Evolutionary conservation across 2,329 filamentous ascomycete species (phyloP), one percentile per base, ranked within the genome.

Genomic region (Diaporthe vaccinii): DNA sequence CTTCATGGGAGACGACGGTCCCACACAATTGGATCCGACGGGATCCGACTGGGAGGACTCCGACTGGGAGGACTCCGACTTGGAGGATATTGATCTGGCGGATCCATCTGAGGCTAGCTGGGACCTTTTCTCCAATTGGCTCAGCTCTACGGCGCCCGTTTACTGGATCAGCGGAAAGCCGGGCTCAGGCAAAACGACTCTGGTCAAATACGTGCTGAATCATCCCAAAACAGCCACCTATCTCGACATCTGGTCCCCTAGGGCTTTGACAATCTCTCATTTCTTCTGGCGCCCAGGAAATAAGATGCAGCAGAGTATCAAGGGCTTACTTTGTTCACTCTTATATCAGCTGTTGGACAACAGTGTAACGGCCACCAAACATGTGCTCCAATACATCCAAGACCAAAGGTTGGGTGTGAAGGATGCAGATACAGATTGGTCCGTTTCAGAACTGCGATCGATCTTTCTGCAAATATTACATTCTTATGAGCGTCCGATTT

Each of bases 101-200:
- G 53, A 49, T 10, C 36, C 22, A 44, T 62, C 41, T 15, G 12
- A 51, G 3, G 20, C n/a, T 17, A 55, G 39, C 17, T 73, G 71
- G 71, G 44, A 57, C 25, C 51, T 61, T 34, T 73, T 67, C 34
- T 73, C 71, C 2, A 73, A 73, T 20, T 74, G 72, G 72, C 72
- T 74, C 14, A 58, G 55, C 10, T 74, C 72, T 6, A 70, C 61
- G 6, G 44, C 8, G 2, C 4, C 14, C 9, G 6, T 73, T 0
- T 84, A 81, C 71, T 84, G 81, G 78, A 79, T 84, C 36, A 78
- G 77, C 25, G 82, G 82, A 0, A 84, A 83, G 69, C 78, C 81
- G 0, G 83, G 81, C 0, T 80, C 81, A 1, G 83, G 83, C 1
- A 84, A 84, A 58, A 81, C 78, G 10, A 83, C 80, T 0, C 61